Conservation (phyloP, 768 basidiomycete species). For the Trametes cubensis region DNA sequence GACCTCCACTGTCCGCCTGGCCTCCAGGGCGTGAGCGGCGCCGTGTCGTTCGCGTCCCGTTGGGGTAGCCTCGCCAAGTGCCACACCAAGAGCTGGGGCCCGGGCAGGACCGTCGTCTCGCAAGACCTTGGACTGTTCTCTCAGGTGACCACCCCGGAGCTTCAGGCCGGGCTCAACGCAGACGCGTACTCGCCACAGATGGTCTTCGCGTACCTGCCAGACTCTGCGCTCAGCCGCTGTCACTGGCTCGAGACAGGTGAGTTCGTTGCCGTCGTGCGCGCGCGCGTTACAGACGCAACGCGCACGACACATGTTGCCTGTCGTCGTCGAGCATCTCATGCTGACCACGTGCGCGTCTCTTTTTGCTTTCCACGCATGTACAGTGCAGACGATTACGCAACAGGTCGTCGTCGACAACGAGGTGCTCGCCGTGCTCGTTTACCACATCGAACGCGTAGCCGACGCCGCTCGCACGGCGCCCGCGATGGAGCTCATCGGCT, state of each 20-base stretch:
- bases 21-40: conserved; percentile 66
- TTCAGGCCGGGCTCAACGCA: conserved; percentile 32
- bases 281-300: not conserved
- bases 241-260: conserved; percentile 71
- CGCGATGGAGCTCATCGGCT: conserved; percentile 60
- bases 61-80: conserved; percentile 63
- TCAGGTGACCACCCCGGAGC: conserved; percentile 35
- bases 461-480: conserved; percentile 48
- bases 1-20: conserved; percentile 55
- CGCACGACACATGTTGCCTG: conserved; percentile 20
- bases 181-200: conserved; percentile 44
- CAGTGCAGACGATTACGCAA: conserved; percentile 65
- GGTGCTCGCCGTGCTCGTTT: conserved; percentile 63
- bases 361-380: conserved; percentile 1
- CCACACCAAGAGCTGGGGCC: conserved; percentile 57
- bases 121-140: conserved; percentile 58
- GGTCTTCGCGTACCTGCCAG: conserved; percentile 62
- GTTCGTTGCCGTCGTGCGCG: conserved; percentile 36
- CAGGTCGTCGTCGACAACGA: conserved; percentile 68
- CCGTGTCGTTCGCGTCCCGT: conserved; percentile 53
- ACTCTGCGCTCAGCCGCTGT: conserved; percentile 65
- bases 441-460: conserved; percentile 65
- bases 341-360: conserved; percentile 34
- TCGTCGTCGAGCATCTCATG: conserved; percentile 24
- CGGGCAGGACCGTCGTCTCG: conserved; percentile 51